Conservation (phyloP, 495 filamentous ascomycete genomes). For the Penicillium paxilli region DNA sequence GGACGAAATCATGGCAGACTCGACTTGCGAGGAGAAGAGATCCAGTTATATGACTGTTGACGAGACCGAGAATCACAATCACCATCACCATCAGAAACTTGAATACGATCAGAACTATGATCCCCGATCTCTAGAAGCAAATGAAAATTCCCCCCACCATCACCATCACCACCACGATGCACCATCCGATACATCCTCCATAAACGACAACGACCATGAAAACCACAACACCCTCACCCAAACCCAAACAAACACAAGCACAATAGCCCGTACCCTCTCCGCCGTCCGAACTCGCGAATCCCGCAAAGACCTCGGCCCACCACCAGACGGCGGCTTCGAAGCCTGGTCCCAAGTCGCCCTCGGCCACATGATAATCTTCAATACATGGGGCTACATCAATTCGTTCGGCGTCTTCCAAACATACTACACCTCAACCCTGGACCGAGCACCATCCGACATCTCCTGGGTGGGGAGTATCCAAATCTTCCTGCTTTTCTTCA, state of each 20-base stretch:
- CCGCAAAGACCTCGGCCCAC: constrained; percentile 51
- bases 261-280: constrained; percentile 33
- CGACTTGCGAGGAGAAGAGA: background rate
- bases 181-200: constrained; percentile 10
- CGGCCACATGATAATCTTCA: constrained; percentile 66
- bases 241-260: constrained; percentile 30
- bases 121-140: constrained; percentile 5
- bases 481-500: constrained; percentile 71
- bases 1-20: background rate
- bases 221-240: constrained; percentile 17
- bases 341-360: constrained; percentile 71
- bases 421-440: constrained; percentile 61
- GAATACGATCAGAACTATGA: background rate
- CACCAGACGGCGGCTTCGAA: constrained; percentile 54
- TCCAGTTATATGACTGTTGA: constrained; percentile 10
- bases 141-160: background rate
- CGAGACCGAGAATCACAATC: too few relatives aligned
- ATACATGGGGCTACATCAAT: constrained; percentile 76
- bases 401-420: constrained; percentile 81
- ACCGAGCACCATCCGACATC: constrained; percentile 60
- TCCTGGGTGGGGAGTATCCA: constrained; percentile 78
- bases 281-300: constrained; percentile 48
- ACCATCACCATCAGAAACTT: too few relatives aligned
- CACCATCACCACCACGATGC: constrained; percentile 23
- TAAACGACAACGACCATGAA: constrained; percentile 10